Evolutionary conservation across 371 early-diverging fungal genomes (phyloP).

Genomic region (Entomophthora muscae): DNA sequence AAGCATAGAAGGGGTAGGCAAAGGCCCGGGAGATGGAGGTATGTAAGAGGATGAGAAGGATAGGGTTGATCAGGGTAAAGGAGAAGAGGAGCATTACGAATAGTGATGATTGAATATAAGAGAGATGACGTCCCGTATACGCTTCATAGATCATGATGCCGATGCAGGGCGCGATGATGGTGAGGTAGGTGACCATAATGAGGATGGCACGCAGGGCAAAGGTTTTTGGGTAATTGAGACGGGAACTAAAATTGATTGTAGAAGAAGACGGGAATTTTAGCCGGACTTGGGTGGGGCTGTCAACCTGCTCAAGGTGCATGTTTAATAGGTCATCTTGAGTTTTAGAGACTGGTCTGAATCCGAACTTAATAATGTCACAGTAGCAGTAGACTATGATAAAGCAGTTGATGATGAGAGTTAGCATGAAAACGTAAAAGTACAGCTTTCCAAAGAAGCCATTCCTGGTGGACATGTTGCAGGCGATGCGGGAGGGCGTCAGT

Average conservation of each 20-base stretch:
- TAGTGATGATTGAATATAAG: not conserved
- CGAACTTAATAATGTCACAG: not conserved
- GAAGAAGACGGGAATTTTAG: too few relatives aligned
- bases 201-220: not conserved
- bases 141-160: not conserved
- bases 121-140: not conserved
- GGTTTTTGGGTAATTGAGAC: too few relatives aligned
- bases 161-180: not conserved
- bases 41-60: conserved; percentile 3
- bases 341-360: not conserved
- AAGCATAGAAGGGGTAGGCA: not conserved
- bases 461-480: not conserved
- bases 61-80: conserved; percentile 5
- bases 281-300: too few relatives aligned
- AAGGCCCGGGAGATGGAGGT: not conserved
- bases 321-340: too few relatives aligned
- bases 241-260: too few relatives aligned
- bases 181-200: not conserved
- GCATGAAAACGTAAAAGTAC: not conserved
- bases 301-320: too few relatives aligned
- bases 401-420: not conserved
- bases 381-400: not conserved
- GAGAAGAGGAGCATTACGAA: not conserved
- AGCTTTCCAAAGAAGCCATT: not conserved
- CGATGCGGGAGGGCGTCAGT: not conserved